Evolutionary conservation across 2,329 filamentous ascomycete species (phyloP).

Genomic region (Aspergillus sp.): DNA sequence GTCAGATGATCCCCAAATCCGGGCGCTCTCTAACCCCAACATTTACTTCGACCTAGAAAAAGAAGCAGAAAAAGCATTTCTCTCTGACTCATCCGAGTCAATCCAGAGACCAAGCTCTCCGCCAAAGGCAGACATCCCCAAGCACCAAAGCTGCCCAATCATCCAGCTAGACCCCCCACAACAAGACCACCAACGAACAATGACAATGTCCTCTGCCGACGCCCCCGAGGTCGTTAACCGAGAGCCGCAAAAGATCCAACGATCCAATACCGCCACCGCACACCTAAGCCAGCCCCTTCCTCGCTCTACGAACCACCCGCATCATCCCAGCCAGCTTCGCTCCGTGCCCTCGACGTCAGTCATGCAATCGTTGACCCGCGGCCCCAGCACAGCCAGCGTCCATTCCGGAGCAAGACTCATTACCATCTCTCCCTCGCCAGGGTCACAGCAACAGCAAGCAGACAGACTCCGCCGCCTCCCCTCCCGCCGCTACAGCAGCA

Average conservation of each 20-base stretch:
- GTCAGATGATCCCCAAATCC: constrained; percentile 32
- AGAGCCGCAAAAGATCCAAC: constrained; percentile 18
- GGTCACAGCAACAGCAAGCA: background rate
- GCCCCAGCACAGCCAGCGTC: constrained; percentile 5
- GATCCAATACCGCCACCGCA: constrained; percentile 16
- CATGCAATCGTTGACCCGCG: constrained; percentile 3
- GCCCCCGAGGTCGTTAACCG: constrained; percentile 27
- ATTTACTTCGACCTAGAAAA: constrained; percentile 22
- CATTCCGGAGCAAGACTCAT: background rate
- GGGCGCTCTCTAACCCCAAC: constrained; percentile 25
- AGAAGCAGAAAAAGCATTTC: constrained; percentile 11
- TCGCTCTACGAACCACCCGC: constrained; percentile 17
- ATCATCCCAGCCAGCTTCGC: constrained; percentile 18
- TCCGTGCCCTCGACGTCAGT: constrained; percentile 11
- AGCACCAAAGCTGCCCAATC: background rate
- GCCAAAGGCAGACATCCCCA: background rate
- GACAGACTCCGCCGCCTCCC: constrained; percentile 7
- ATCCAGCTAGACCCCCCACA: background rate
- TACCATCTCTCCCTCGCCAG: background rate
- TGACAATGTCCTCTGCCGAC: constrained; percentile 29
- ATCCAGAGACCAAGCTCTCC: background rate
- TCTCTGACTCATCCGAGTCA: background rate
- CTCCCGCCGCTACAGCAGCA: constrained; percentile 4
- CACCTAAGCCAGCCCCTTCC: constrained; percentile 11
- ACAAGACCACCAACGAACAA: constrained; percentile 12